Evolutionary conservation across 2,329 filamentous ascomycete species (phyloP), one percentile per base, ranked within the genome.

Genomic region (Fusarium tricinctum): DNA sequence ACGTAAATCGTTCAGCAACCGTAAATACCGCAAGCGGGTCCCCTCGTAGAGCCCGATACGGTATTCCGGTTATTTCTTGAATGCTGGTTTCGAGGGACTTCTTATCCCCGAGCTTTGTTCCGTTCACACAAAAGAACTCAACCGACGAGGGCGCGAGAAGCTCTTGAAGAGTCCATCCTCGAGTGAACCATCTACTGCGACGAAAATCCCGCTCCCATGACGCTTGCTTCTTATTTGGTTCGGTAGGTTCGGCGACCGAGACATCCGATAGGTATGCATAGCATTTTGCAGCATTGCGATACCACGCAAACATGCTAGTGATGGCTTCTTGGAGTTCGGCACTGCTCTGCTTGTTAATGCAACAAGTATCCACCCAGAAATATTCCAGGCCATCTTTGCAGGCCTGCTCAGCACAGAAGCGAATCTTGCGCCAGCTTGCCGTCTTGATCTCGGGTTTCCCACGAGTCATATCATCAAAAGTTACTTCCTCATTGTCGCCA

Each of bases 1-100:
- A 78, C 5, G 71, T 73, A 63, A 77, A 72, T 26, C 73, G 66
- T 8, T 63, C 42, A 8, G 73, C 71, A 10, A 76, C 49, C 8
- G 22, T 35, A 13, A 52, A 52, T 3, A 3, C 30, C 6, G 38
- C 2, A n/a, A 51, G 17, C 10, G 48, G 15, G 8, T 40, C 48
- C 13, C 48, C 38, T 22, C 26, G 39, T 23, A 52, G 20, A 33
- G 49, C 38, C 40, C 43, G 53, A 3, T 60, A 28, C 0, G 61
- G 47, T 17, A 54, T 60, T 6, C 38, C 49, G 10, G 44, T 60
- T 15, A 45, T 20, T 22, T 40, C 28, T 8, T 49, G 32, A 15
- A 59, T 47, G 35, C 33, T 15, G 0, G 19, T 22, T 40, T 59
- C 48, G 6, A 51, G 33, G 3, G 49, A 47, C 32, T 44, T 35